Percentiles rank a stretch among this genome's conserved stretches.
phyloP scores from a whole-genome alignment of 768 basidiomycete species.

The Boletus subparvulus region DNA sequence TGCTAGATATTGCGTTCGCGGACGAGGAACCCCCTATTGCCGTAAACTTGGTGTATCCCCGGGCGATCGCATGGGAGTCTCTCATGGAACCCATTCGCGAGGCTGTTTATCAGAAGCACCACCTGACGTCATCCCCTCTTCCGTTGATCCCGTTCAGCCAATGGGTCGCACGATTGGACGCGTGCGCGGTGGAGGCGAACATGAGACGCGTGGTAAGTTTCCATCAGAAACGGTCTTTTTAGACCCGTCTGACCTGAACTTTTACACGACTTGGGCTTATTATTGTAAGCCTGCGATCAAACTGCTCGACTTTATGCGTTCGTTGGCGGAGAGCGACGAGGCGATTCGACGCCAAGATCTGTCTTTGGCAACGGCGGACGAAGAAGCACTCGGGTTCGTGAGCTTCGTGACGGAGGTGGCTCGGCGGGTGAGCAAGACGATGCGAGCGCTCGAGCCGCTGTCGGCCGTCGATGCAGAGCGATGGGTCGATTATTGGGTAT shows the following conservation, averaged over 20 bases:
- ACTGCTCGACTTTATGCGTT: constrained; percentile 29
- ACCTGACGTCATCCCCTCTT: constrained; percentile 18
- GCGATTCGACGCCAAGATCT: constrained; percentile 4
- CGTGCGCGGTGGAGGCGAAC: constrained; percentile 15
- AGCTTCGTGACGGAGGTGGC: constrained; percentile 31
- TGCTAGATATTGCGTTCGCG: constrained; percentile 31
- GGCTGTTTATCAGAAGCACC: constrained; percentile 9
- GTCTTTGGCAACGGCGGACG: neutral
- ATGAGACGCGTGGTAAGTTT: constrained; percentile 31
- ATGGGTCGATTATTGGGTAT: constrained; percentile 44
- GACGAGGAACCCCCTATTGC: constrained; percentile 16
- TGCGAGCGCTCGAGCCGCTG: constrained; percentile 30
- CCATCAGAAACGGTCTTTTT: constrained; percentile 19
- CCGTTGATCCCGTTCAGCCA: constrained; percentile 32
- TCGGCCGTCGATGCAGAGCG: constrained; percentile 23
- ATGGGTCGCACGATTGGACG: constrained; percentile 36
- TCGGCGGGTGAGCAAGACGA: constrained; percentile 33
- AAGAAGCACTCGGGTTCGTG: constrained; percentile 5
- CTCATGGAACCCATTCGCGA: constrained; percentile 28
- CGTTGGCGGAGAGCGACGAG: constrained; percentile 19
- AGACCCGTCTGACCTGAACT: constrained; percentile 34
- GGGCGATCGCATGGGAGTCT: constrained; percentile 26
- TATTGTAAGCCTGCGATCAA: constrained; percentile 36
- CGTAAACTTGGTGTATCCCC: constrained; percentile 36
- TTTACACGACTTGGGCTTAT: neutral